These are phyloP conservation scores for Coriolopsis trogii DNA, from an alignment of 1,284 basidiomycete species.

Conservation along the genomic window DNA sequence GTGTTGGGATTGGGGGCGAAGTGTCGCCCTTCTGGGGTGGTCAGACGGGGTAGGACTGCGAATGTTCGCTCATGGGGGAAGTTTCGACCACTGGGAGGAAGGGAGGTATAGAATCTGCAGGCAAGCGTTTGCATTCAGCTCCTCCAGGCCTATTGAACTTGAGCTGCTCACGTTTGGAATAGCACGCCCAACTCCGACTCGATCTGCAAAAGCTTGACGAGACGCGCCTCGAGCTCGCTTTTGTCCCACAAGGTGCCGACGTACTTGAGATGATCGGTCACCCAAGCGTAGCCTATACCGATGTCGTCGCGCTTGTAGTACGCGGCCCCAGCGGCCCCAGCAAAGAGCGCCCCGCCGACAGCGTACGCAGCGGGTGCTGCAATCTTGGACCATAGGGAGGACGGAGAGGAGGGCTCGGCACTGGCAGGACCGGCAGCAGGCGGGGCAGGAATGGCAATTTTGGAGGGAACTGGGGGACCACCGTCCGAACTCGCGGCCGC, in stretches of 20 bases:
- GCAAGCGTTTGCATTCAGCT: too few relatives aligned
- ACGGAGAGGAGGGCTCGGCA: slow-evolving; percentile 23
- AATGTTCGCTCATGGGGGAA: slow-evolving; percentile 69
- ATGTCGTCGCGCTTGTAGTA: slow-evolving; percentile 81
- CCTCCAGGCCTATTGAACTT: too few relatives aligned
- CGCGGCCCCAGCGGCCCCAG: slow-evolving; percentile 84
- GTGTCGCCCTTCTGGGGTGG: slow-evolving; percentile 51
- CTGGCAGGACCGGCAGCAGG: too few relatives aligned
- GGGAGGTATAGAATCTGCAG: slow-evolving; percentile 77
- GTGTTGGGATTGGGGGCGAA: slow-evolving; percentile 70
- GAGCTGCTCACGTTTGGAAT: slow-evolving; percentile 71
- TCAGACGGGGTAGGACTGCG: slow-evolving; percentile 66
- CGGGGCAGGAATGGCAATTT: slow-evolving; percentile 27
- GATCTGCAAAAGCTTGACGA: slow-evolving; percentile 64
- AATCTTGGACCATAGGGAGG: slow-evolving; percentile 62
- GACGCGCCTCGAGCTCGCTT: slow-evolving; percentile 58
- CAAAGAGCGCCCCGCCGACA: slow-evolving; percentile 70
- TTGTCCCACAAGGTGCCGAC: slow-evolving; percentile 89
- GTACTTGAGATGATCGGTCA: slow-evolving; percentile 90
- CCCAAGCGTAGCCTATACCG: slow-evolving; percentile 73
- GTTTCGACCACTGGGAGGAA: slow-evolving; percentile 64
- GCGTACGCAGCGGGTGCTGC: slow-evolving; percentile 61
- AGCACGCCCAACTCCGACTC: slow-evolving; percentile 63
- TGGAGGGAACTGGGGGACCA: slow-evolving; percentile 23
- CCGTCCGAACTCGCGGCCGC: slow-evolving; percentile 26